These are phyloP conservation scores for Mucor racemosus DNA, from an alignment of 371 early-diverging fungal genomes.

Conservation along the genomic window DNA sequence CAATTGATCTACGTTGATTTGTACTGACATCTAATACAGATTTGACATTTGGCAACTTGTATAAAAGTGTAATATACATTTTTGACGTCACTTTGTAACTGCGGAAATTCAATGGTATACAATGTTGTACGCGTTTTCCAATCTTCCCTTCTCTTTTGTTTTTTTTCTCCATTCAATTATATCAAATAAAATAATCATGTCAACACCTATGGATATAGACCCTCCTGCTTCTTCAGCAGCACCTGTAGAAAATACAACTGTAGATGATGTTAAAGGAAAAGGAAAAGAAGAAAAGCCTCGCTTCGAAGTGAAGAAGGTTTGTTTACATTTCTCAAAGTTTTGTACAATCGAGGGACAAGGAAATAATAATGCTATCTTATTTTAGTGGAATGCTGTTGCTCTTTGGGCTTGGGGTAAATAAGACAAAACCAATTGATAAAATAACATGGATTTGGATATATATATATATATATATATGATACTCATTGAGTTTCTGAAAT, in stretches of 20 bases:
- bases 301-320: slow-evolving; percentile 96
- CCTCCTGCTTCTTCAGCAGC: slow-evolving; percentile 25
- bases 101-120: neutral
- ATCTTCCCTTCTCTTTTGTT: neutral
- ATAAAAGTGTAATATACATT: neutral
- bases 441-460: neutral
- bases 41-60: neutral
- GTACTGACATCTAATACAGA: neutral
- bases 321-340: neutral
- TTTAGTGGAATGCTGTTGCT: slow-evolving; percentile 97
- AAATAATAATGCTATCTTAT: neutral
- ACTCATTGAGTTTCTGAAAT: no score
- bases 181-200: slow-evolving; percentile 12
- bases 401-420: slow-evolving; percentile 95
- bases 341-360: neutral
- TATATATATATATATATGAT: no score
- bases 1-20: neutral
- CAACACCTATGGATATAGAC: slow-evolving; percentile 55
- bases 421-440: neutral
- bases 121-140: slow-evolving; percentile 1
- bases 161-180: neutral
- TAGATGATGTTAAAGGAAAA: slow-evolving; percentile 58
- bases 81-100: slow-evolving; percentile 1
- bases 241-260: slow-evolving; percentile 26
- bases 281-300: slow-evolving; percentile 76